Percentiles rank a stretch among this genome's conserved stretches.
Conservation (phyloP, 2,329 filamentous ascomycete genomes). For the Hypoxylon sp. region DNA sequence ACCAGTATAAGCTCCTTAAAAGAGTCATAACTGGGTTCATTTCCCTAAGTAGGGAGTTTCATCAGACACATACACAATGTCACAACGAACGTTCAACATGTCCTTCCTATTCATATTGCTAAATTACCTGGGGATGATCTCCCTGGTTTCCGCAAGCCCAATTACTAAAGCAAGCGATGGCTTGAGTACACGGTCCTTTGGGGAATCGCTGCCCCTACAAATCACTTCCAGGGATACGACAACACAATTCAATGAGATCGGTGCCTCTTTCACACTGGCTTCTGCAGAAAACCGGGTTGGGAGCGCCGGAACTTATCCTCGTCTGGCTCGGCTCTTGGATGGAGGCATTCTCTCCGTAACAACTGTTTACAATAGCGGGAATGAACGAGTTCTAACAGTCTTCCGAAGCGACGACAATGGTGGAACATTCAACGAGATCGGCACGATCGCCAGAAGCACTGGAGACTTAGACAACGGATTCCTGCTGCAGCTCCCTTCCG, state of each 20-base stretch:
- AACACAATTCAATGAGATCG: constrained; percentile 27
- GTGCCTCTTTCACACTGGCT: constrained; percentile 30
- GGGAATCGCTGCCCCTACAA: not conserved
- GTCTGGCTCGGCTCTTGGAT: constrained; percentile 55
- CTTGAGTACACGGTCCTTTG: not conserved
- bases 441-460: constrained; percentile 53
- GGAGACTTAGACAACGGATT: constrained; percentile 59
- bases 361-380: constrained; percentile 44
- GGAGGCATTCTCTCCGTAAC: constrained; percentile 57
- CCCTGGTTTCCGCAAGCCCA: constrained; percentile 25
- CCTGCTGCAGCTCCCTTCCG: constrained; percentile 55
- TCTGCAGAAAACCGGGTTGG: constrained; percentile 29
- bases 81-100: constrained; percentile 24
- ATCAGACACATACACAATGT: constrained; percentile 14
- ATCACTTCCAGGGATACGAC: constrained; percentile 28
- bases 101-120: constrained; percentile 27
- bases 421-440: constrained; percentile 52
- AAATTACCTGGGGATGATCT: constrained; percentile 24
- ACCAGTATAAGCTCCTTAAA: not conserved
- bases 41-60: constrained; percentile 26
- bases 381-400: constrained; percentile 51
- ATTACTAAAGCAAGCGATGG: constrained; percentile 3
- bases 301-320: constrained; percentile 56
- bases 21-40: not conserved
- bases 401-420: constrained; percentile 56